Base-by-base conservation (phyloP, 106 monocot species). In the Allium cepa region DNA sequence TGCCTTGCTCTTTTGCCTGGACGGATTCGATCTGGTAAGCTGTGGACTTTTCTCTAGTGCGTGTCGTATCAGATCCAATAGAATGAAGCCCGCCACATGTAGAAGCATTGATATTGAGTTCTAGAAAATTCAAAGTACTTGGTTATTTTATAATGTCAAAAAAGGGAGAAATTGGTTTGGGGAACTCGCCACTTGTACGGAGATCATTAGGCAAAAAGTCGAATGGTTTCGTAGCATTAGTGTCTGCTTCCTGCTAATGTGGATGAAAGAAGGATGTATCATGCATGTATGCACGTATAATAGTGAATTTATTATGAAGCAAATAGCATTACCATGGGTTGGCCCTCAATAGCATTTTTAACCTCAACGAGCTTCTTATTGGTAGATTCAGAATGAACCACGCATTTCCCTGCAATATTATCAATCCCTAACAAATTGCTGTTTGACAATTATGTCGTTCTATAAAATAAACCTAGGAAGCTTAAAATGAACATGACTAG, bases 11-110 rank as follows among this genome's bases (percentile, higher is more conserved):
- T 50, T 71, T 79, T 45, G 69, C 81, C 26, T 48, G 76, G 36
- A 67, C 7, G 26, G 81, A 86, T 50, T 63, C 80, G 28, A 67
- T 80, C 17, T 79, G 82, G 46, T 69, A 50, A 45, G 58, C 68
- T 28, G 88, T 80, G 10, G 86, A 81, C 53, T 62, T 70, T 17
- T 72, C 86, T 65, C 64, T 66, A 26, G 97, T 97, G 56, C 89
- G 89, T 36, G 97, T 97, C 22, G 86, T 70, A 71, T 97, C 97
- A 60, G 92, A 97, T 17, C 97, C 97, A 53, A 97, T 78, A 28
- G 97, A 97, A 68, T 97, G 86, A 55, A 97, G 80, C 26, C 64
- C 79, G 14, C 84, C 97, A n/a, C 78, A 85, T 17, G 97, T 97
- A 7, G 97, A 97, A 12, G 67, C 88, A 53, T 91, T 79, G 50